Percentiles rank a stretch among this genome's conserved stretches.
These are phyloP conservation scores for Glomus cerebriforme DNA, from an alignment of 192 early-diverging fungal species.

Conservation along the genomic window DNA sequence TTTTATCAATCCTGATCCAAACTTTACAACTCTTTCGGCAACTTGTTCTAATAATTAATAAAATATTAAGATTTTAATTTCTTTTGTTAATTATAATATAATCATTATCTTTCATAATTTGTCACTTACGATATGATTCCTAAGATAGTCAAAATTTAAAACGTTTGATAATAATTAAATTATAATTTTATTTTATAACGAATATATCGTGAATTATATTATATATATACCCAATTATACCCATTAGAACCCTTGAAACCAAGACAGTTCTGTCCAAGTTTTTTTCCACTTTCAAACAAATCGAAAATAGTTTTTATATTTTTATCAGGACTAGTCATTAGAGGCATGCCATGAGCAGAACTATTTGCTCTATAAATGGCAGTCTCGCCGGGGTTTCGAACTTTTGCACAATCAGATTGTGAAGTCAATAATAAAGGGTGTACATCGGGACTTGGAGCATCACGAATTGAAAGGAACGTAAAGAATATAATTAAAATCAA, in stretches of 20 bases:
- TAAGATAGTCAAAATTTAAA: slow-evolving; percentile 10
- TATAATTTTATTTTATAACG: not conserved
- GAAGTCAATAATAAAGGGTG: slow-evolving; percentile 60
- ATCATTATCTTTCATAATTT: not conserved
- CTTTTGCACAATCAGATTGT: slow-evolving; percentile 51
- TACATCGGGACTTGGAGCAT: slow-evolving; percentile 52
- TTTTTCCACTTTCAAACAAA: slow-evolving; percentile 46
- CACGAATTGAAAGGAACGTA: slow-evolving; percentile 38
- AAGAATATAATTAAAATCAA: slow-evolving; percentile 36
- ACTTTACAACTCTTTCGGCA: slow-evolving; percentile 37
- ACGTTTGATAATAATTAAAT: slow-evolving; percentile 20
- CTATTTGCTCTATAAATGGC: slow-evolving; percentile 53
- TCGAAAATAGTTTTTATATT: slow-evolving; percentile 50
- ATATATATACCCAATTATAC: slow-evolving; percentile 39
- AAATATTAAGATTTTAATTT: not conserved
- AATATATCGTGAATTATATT: not conserved
- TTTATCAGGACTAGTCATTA: slow-evolving; percentile 41
- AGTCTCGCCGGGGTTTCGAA: slow-evolving; percentile 54
- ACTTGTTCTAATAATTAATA: slow-evolving; percentile 34
- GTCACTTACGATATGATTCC: slow-evolving; percentile 45
- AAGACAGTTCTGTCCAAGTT: slow-evolving; percentile 25
- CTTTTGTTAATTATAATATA: too few relatives aligned
- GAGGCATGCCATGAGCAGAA: slow-evolving; percentile 42
- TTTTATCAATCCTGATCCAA: slow-evolving; percentile 44
- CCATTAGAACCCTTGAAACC: slow-evolving; percentile 1